Conservation (phyloP, 805 yeast genomes). For the Komagataella pastoris region DNA sequence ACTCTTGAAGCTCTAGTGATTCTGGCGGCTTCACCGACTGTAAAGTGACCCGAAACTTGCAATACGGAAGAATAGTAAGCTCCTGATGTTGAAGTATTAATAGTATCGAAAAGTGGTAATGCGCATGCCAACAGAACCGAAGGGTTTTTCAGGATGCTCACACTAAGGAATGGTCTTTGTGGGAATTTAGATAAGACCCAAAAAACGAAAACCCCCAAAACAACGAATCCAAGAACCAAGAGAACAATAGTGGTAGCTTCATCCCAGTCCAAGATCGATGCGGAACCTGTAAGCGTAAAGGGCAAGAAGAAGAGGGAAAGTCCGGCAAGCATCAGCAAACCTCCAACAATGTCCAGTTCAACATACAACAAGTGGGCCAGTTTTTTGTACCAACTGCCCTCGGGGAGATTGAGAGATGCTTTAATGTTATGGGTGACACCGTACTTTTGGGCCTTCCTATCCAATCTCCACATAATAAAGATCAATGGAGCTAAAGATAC, state of each 20-base stretch:
- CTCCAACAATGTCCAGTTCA: constrained; percentile 1
- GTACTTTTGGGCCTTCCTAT: constrained; percentile 14
- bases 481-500: constrained; percentile 17
- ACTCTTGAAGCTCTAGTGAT: background rate
- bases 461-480: constrained; percentile 13
- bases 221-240: background rate
- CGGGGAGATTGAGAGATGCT: background rate
- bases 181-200: background rate
- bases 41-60: background rate
- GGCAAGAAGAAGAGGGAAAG: background rate
- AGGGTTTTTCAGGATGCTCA: background rate
- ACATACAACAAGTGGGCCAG: background rate
- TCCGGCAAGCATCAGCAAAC: background rate
- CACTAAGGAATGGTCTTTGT: background rate
- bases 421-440: constrained; percentile 7
- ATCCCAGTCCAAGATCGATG: background rate
- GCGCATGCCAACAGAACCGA: background rate
- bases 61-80: background rate
- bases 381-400: background rate
- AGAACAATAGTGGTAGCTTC: background rate
- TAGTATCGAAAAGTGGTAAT: background rate
- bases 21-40: background rate
- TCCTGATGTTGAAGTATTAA: background rate
- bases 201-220: background rate
- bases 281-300: background rate